Percentiles rank a stretch among this genome's conserved stretches.
phyloP scores from a whole-genome alignment of 2,329 filamentous ascomycete species.

The Epichloe gansuensis region DNA sequence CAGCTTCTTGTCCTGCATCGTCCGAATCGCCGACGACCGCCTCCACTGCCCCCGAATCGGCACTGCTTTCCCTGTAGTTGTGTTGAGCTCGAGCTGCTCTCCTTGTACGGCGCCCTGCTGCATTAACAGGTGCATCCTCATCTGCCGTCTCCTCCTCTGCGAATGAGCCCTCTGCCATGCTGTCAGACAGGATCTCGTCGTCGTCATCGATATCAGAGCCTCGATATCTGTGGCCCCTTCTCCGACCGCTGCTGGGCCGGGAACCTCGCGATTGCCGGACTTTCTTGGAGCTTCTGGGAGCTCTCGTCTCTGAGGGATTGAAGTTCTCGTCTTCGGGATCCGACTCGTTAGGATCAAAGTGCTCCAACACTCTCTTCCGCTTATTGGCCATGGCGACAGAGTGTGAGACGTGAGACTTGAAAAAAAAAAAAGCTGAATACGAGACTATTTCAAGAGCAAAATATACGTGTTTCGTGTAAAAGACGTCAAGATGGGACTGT shows the following conservation, averaged over 20 bases:
- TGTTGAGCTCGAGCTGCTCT: constrained; percentile 31
- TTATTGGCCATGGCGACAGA: constrained; percentile 27
- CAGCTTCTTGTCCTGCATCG: constrained; percentile 10
- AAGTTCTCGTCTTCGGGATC: constrained; percentile 56
- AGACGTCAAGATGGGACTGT: neutral
- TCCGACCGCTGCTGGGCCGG: constrained; percentile 17
- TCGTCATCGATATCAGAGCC: constrained; percentile 53
- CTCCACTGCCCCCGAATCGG: constrained; percentile 25
- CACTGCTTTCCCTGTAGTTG: constrained; percentile 36
- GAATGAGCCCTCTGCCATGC: constrained; percentile 38
- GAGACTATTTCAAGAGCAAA: neutral
- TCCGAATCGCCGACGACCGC: constrained; percentile 17
- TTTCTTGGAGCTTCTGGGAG: constrained; percentile 30
- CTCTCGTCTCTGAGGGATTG: constrained; percentile 36
- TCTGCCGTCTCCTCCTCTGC: constrained; percentile 27
- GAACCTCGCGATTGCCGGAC: constrained; percentile 25
- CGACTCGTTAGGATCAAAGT: constrained; percentile 54
- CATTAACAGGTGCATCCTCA: constrained; percentile 29
- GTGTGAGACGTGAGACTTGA: neutral
- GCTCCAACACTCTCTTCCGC: constrained; percentile 44
- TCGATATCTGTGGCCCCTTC: constrained; percentile 32
- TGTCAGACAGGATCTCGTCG: constrained; percentile 42
- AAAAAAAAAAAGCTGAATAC: constrained; percentile 6
- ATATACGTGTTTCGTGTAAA: neutral
- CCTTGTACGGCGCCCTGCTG: constrained; percentile 35